phyloP scores from a whole-genome alignment of 78 protist genomes.

The Dictyostelium brefeldianum region DNA sequence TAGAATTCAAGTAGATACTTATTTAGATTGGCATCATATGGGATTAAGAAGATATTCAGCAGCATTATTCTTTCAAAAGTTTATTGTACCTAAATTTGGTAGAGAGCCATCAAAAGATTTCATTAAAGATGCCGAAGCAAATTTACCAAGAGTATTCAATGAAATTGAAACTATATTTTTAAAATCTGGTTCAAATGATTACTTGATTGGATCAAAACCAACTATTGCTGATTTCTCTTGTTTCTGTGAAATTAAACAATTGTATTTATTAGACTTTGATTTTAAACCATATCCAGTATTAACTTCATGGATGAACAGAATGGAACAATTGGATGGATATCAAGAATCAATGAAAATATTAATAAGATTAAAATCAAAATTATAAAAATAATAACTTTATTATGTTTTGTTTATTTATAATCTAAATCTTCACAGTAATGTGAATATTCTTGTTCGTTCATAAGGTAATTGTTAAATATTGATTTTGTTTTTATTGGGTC shows the following conservation, averaged over 20 bases:
- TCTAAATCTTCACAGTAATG: not conserved
- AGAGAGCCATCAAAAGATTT: not conserved
- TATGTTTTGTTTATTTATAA: not conserved
- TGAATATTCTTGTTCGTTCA: not conserved
- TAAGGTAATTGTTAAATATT: not conserved
- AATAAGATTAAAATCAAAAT: not conserved
- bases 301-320: conserved; percentile 4
- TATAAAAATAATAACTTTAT: not conserved
- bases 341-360: not conserved
- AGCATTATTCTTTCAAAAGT: conserved; percentile 8
- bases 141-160: not conserved
- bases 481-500: not conserved
- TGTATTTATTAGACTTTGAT: not conserved
- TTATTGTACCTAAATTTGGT: conserved; percentile 5
- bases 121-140: not conserved
- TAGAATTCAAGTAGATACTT: conserved; percentile 12
- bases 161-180: conserved; percentile 26
- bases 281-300: not conserved
- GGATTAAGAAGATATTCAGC: conserved; percentile 1
- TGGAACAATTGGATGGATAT: conserved; percentile 25
- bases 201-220: not conserved
- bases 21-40: conserved; percentile 48
- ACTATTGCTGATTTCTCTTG: conserved; percentile 48
- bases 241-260: conserved; percentile 40
- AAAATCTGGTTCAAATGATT: not conserved